Evolutionary conservation across 2,329 filamentous ascomycete genomes (phyloP).

Genomic region (Calonectria pseudoturangicola): DNA sequence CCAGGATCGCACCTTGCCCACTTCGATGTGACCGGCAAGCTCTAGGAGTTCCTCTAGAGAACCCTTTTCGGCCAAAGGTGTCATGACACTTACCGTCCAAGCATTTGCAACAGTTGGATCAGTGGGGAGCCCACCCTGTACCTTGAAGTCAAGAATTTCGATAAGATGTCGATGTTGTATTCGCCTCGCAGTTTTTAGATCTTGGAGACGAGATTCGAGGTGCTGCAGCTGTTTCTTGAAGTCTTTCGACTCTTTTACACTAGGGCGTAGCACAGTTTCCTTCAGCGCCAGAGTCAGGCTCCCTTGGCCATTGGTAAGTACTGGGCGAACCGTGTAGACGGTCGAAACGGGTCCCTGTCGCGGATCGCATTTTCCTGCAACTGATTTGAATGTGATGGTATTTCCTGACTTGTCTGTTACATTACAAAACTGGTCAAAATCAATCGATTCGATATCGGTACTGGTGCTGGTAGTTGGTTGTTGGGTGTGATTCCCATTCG

Average conservation of each 20-base stretch:
- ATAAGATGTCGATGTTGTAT: slow-evolving; percentile 86
- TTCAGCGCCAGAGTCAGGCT: slow-evolving; percentile 84
- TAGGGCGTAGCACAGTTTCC: slow-evolving; percentile 76
- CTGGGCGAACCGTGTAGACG: slow-evolving; percentile 83
- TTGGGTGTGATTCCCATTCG: slow-evolving; percentile 58
- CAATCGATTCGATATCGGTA: slow-evolving; percentile 63
- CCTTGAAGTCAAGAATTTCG: slow-evolving; percentile 88
- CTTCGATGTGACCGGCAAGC: slow-evolving; percentile 82
- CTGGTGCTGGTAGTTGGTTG: slow-evolving; percentile 55
- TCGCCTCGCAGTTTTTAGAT: slow-evolving; percentile 82
- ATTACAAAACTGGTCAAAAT: slow-evolving; percentile 81
- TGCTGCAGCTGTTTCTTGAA: slow-evolving; percentile 86
- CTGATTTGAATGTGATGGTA: slow-evolving; percentile 79
- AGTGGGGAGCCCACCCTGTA: slow-evolving; percentile 72
- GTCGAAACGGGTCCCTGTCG: slow-evolving; percentile 79
- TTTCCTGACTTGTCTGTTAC: slow-evolving; percentile 79
- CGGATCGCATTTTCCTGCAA: slow-evolving; percentile 81
- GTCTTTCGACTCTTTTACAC: slow-evolving; percentile 74
- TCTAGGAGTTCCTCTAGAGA: slow-evolving; percentile 89
- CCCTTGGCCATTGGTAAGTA: slow-evolving; percentile 72
- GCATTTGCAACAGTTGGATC: slow-evolving; percentile 60
- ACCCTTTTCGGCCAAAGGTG: slow-evolving; percentile 86
- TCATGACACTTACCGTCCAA: slow-evolving; percentile 86
- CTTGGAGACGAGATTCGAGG: slow-evolving; percentile 85
- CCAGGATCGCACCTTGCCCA: slow-evolving; percentile 88